phyloP scores from a whole-genome alignment of 345 rosid genomes.

The Syzygium grande region DNA sequence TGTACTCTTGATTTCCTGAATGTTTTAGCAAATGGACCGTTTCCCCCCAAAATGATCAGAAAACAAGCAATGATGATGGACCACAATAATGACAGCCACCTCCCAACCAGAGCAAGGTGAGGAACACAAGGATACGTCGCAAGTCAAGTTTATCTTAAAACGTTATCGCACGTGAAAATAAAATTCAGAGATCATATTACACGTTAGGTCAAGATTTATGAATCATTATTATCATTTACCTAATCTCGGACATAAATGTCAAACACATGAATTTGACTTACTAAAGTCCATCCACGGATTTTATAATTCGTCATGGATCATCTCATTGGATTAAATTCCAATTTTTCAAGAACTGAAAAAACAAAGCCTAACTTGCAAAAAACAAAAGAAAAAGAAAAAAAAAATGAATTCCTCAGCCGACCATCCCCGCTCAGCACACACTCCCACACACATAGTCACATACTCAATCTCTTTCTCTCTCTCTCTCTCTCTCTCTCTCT shows the following conservation, averaged over 20 bases:
- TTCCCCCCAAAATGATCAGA: background rate
- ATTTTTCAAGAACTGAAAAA: background rate
- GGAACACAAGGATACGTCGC: background rate
- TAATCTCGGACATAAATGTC: background rate
- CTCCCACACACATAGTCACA: background rate
- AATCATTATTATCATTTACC: accelerated
- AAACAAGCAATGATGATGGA: background rate
- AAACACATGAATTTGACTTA: background rate
- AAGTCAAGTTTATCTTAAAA: background rate
- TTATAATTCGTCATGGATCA: background rate
- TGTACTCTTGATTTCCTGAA: background rate
- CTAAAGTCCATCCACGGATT: background rate
- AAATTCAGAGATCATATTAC: accelerated
- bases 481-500: background rate
- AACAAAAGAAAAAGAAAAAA: background rate
- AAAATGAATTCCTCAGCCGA: background rate
- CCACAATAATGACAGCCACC: background rate
- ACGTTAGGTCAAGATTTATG: accelerated
- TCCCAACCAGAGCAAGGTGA: background rate
- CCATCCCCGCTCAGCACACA: background rate
- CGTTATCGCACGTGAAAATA: no score
- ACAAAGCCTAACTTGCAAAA: background rate
- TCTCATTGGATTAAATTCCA: background rate
- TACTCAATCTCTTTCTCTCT: background rate
- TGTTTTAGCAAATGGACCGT: background rate